These are phyloP conservation scores for Aspergillus sp. DNA, from an alignment of 2,329 filamentous ascomycete genomes.

Conservation along the genomic window DNA sequence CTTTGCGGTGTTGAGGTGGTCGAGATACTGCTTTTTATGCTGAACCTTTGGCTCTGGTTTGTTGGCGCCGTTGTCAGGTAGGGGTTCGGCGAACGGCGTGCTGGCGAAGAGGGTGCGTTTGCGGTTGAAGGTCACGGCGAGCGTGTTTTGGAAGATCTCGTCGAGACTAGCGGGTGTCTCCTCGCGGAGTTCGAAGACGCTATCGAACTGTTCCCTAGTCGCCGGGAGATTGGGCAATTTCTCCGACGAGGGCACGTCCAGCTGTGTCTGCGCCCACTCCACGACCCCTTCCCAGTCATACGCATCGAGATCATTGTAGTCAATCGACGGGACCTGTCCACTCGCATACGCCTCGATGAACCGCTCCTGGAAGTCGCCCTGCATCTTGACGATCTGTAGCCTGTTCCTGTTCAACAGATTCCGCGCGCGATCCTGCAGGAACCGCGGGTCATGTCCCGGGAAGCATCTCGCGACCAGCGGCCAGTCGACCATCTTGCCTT, in stretches of 20 bases:
- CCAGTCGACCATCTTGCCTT: constrained; percentile 39
- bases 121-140: constrained; percentile 23
- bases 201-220: constrained; percentile 34
- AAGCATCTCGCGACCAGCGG: constrained; percentile 35
- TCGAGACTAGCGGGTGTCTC: constrained; percentile 24
- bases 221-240: constrained; percentile 37
- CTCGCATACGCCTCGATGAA: constrained; percentile 40
- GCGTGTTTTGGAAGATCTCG: constrained; percentile 28
- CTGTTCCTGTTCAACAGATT: constrained; percentile 29
- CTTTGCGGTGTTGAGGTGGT: constrained; percentile 32
- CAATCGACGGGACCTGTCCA: constrained; percentile 35
- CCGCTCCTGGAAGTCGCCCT: constrained; percentile 39
- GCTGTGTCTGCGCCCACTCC: constrained; percentile 38
- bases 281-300: constrained; percentile 43
- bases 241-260: constrained; percentile 32
- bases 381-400: constrained; percentile 36
- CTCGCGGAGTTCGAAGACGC: constrained; percentile 34
- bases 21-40: constrained; percentile 5
- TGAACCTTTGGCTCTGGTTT: constrained; percentile 1
- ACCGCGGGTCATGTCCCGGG: constrained; percentile 30
- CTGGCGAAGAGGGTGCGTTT: constrained; percentile 28
- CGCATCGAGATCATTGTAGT: constrained; percentile 35
- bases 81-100: constrained; percentile 27
- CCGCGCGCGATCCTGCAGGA: constrained; percentile 33
- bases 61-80: constrained; percentile 7